A percentile compares a stretch with the other conserved stretches of the same genome.
Conservation (phyloP, 2,329 filamentous ascomycete species). For the Pseudogymnoascus sp. region DNA sequence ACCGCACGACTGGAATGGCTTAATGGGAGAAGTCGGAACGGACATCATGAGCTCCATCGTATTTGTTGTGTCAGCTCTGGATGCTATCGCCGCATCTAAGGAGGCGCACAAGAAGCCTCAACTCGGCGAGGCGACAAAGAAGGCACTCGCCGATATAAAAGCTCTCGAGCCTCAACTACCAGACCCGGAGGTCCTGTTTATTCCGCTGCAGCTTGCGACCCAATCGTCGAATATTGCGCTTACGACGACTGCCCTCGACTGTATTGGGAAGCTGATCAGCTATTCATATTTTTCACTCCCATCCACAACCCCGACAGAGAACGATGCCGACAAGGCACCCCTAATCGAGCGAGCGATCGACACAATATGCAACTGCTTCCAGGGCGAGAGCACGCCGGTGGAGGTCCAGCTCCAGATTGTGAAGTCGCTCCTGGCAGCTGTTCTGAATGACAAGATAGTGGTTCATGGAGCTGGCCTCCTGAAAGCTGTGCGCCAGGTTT, state of each 20-base stretch:
- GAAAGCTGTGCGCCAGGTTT: conserved; percentile 95
- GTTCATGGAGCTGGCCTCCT: conserved; percentile 93
- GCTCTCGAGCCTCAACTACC: conserved; percentile 73
- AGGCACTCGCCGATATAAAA: conserved; percentile 79
- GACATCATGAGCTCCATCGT: conserved; percentile 84
- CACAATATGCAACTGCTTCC: conserved; percentile 98
- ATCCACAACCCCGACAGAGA: conserved; percentile 35
- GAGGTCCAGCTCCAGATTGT: conserved; percentile 97
- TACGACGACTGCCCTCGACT: conserved; percentile 86
- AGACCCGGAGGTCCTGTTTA: conserved; percentile 86
- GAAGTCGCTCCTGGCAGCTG: conserved; percentile 89
- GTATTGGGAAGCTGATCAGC: conserved; percentile 97
- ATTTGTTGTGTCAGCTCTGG: conserved; percentile 88
- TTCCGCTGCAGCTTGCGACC: conserved; percentile 81
- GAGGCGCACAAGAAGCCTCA: conserved; percentile 84
- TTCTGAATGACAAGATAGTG: conserved; percentile 97
- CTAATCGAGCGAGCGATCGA: conserved; percentile 97
- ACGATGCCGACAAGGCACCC: conserved; percentile 48
- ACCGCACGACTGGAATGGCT: conserved; percentile 39
- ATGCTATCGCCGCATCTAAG: conserved; percentile 84
- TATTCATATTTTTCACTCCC: conserved; percentile 94
- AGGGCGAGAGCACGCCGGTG: conserved; percentile 84
- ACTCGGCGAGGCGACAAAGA: conserved; percentile 72
- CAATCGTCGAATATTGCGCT: conserved; percentile 78
- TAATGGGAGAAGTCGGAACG: conserved; percentile 26